Percentiles rank a stretch among this genome's conserved stretches.
These are phyloP conservation scores for Agrocybe praecox DNA, from an alignment of 768 basidiomycete species.

Conservation along the genomic window DNA sequence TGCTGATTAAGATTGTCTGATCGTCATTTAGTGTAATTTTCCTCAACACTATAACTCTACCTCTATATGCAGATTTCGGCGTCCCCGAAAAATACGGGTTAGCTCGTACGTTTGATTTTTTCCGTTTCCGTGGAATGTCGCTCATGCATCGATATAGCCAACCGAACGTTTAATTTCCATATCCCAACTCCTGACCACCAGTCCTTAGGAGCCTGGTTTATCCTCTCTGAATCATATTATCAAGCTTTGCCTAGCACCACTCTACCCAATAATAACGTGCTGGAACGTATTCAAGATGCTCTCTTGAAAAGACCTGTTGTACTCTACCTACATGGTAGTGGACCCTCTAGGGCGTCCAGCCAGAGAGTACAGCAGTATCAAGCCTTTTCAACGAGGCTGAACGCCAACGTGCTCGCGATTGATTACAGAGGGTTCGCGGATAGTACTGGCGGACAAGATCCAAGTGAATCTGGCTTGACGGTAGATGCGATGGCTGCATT, in stretches of 20 bases:
- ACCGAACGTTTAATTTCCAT: constrained; percentile 74
- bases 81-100: constrained; percentile 79
- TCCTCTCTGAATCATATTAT: constrained; percentile 69
- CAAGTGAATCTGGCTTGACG: constrained; percentile 73
- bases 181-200: constrained; percentile 78
- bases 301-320: constrained; percentile 67
- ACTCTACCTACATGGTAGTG: constrained; percentile 92
- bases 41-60: constrained; percentile 66
- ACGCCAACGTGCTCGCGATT: constrained; percentile 77
- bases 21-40: constrained; percentile 44
- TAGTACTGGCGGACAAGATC: constrained; percentile 63
- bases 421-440: constrained; percentile 96
- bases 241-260: constrained; percentile 43
- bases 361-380: constrained; percentile 74
- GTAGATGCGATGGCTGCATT: constrained; percentile 78
- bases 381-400: constrained; percentile 63
- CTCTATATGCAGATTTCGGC: constrained; percentile 63
- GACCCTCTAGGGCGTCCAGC: constrained; percentile 70
- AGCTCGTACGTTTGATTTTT: constrained; percentile 56
- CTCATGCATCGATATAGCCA: constrained; percentile 44
- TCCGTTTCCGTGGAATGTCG: not conserved
- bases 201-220: constrained; percentile 84
- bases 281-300: constrained; percentile 52
- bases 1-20: not conserved
- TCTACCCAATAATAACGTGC: constrained; percentile 27